Percentiles rank a stretch among this genome's conserved stretches.
phyloP scores from a whole-genome alignment of 768 basidiomycete genomes.

The Zangia roseola region DNA sequence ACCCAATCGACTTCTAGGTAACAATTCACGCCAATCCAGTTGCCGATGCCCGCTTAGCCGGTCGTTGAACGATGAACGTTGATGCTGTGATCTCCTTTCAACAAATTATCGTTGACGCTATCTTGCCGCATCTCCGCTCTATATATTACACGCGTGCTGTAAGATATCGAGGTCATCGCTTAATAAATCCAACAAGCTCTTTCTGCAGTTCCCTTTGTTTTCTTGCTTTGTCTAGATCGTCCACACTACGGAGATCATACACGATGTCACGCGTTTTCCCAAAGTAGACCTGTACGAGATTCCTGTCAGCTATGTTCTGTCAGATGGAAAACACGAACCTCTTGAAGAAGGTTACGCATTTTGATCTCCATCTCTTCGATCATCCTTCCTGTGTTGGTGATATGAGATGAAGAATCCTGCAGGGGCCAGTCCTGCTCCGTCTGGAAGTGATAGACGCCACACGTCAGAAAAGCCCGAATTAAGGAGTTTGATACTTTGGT shows the following conservation, averaged over 20 bases:
- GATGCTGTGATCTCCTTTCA: not conserved
- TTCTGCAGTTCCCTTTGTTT: slow-evolving; percentile 85
- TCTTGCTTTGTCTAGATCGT: slow-evolving; percentile 79
- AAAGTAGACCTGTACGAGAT: slow-evolving; percentile 73
- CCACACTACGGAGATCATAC: slow-evolving; percentile 84
- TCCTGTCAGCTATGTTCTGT: slow-evolving; percentile 9
- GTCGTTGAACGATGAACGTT: slow-evolving; percentile 28
- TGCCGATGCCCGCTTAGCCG: slow-evolving; percentile 60
- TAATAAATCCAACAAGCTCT: slow-evolving; percentile 86
- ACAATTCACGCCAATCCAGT: slow-evolving; percentile 95
- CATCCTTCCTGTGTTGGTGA: slow-evolving; percentile 91
- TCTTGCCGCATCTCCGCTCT: not conserved
- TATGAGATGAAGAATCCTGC: slow-evolving; percentile 78
- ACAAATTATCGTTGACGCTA: not conserved
- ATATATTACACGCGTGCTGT: slow-evolving; percentile 10
- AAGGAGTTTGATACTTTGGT: slow-evolving; percentile 6
- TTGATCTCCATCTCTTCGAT: slow-evolving; percentile 99
- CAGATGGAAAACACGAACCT: slow-evolving; percentile 43
- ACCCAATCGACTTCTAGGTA: slow-evolving; percentile 43
- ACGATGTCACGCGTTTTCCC: slow-evolving; percentile 96
- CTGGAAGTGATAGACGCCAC: slow-evolving; percentile 37
- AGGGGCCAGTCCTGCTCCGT: slow-evolving; percentile 85
- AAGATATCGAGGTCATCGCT: slow-evolving; percentile 44
- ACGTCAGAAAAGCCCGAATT: slow-evolving; percentile 3
- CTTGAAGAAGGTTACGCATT: slow-evolving; percentile 93